Conservation (phyloP, 306 rosid species). For the Quercus robur region DNA sequence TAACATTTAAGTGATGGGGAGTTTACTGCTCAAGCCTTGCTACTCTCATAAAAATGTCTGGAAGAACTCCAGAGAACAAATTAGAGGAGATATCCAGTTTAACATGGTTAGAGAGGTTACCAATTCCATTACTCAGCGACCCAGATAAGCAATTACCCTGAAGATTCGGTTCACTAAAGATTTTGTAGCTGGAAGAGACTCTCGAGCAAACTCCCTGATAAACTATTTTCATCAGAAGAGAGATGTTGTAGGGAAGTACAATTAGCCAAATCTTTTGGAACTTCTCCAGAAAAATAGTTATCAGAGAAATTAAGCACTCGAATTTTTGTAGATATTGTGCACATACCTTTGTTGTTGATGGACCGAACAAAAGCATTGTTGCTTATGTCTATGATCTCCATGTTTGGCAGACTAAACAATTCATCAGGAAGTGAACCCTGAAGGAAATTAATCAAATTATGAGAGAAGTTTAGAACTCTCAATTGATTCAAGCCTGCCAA, state of each 20-base stretch:
- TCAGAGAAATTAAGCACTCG: background rate
- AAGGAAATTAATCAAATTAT: conserved; percentile 14
- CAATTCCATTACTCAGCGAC: conserved; percentile 5
- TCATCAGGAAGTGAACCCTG: background rate
- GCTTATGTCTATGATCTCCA: conserved; percentile 25
- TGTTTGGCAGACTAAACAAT: conserved; percentile 13
- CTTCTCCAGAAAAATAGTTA: conserved; percentile 5
- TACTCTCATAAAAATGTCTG: conserved; percentile 20
- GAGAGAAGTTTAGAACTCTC: conserved; percentile 19
- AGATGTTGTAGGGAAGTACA: conserved; percentile 9
- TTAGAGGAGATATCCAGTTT: conserved; percentile 29
- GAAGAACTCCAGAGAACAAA: conserved; percentile 23
- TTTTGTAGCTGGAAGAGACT: background rate
- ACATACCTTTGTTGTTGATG: background rate
- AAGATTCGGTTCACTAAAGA: background rate
- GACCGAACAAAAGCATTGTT: conserved; percentile 5
- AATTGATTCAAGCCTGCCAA: conserved; percentile 21
- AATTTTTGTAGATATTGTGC: conserved; percentile 2
- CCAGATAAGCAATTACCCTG: conserved; percentile 23
- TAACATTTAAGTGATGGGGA: conserved; percentile 13
- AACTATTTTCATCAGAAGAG: background rate
- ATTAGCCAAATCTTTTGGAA: conserved; percentile 3
- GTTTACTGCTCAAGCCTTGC: conserved; percentile 1
- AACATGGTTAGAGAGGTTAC: conserved; percentile 26
- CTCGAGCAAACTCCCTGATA: conserved; percentile 7